Evolutionary conservation across 2,329 filamentous ascomycete species (phyloP), one percentile per base, ranked within the genome.

Genomic region (Orbilia ellipsospora): DNA sequence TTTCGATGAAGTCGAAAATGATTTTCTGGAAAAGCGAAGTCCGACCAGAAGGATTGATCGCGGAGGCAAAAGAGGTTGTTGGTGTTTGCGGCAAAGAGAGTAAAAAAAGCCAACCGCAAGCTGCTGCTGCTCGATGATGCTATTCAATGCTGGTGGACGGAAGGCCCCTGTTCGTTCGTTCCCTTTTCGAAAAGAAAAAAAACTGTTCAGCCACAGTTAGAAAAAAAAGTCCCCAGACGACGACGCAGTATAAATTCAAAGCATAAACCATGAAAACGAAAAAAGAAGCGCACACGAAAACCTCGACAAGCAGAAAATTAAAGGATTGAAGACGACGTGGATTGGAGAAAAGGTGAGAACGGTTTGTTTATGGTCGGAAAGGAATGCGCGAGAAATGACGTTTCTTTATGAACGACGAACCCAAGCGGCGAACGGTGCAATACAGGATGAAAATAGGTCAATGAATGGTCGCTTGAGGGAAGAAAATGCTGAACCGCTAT

Each of bases 141-240:
- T 74, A 50, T 57, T 68, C 67, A 63, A 74, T 74, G 69, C 69
- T 59, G 67, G 69, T 73, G 62, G 63, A 73, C 48, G 56, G 62
- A 74, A 54, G 70, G 70, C 70, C 70, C 70, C 70, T 74, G 70
- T 74, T 73, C 63, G 55, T 44, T 57, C 36, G 54, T 18, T 15
- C 15, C 20, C 31, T 36, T 36, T 36, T 36, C 31, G 31, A 36
- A 7, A 36, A 36, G 31, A 36, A 36, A 36, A 31, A 36, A 74
- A 67, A 63, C 70, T 74, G 50, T 74, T 74, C 63, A 74, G 70
- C 70, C 70, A 74, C 70, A 74, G 67, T 72, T 61, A 68, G 70
- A 74, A 72, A 20, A 56, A 45, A 73, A 73, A 57, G 55, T 66
- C 42, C 54, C 55, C 62, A 59, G 45, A 60, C 51, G 52, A 62